Conservation (phyloP, 176 grass and related monocot genomes). For the Carex cristatella region DNA sequence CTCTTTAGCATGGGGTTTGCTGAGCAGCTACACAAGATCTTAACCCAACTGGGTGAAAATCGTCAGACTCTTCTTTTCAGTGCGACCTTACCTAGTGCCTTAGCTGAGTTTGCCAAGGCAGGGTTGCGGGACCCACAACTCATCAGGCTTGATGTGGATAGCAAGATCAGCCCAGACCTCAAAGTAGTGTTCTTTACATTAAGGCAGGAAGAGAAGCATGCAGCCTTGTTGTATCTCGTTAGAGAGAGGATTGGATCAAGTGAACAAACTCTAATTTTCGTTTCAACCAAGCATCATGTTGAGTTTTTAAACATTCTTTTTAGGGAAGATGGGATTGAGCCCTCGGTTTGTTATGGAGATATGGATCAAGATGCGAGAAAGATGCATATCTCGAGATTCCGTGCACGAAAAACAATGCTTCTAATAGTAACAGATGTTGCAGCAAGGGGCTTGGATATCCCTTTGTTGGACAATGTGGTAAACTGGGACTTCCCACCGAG, state of each 20-base stretch:
- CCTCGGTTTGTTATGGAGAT: constrained; percentile 86
- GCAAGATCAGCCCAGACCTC: constrained; percentile 89
- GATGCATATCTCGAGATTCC: constrained; percentile 84
- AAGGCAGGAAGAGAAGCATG: constrained; percentile 86
- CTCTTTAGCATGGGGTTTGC: constrained; percentile 80
- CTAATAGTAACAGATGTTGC: constrained; percentile 99
- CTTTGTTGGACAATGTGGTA: constrained; percentile 96
- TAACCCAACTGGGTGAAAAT: constrained; percentile 57
- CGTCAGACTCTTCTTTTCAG: constrained; percentile 89
- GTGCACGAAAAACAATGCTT: constrained; percentile 81
- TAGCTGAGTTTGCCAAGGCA: constrained; percentile 91
- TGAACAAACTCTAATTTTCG: constrained; percentile 91
- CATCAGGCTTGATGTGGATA: constrained; percentile 78
- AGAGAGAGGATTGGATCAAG: constrained; percentile 73
- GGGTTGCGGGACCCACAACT: constrained; percentile 72
- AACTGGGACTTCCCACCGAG: constrained; percentile 96
- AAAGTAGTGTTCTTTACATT: constrained; percentile 73
- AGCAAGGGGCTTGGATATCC: constrained; percentile 92
- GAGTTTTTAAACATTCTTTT: constrained; percentile 92
- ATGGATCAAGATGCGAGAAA: constrained; percentile 97
- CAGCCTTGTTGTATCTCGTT: constrained; percentile 81
- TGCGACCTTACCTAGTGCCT: constrained; percentile 74
- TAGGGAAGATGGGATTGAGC: constrained; percentile 65
- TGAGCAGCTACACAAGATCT: constrained; percentile 58
- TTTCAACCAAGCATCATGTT: constrained; percentile 92